These are phyloP conservation scores for Glycyrrhiza uralensis DNA, from an alignment of 306 rosid species.

Conservation along the genomic window DNA sequence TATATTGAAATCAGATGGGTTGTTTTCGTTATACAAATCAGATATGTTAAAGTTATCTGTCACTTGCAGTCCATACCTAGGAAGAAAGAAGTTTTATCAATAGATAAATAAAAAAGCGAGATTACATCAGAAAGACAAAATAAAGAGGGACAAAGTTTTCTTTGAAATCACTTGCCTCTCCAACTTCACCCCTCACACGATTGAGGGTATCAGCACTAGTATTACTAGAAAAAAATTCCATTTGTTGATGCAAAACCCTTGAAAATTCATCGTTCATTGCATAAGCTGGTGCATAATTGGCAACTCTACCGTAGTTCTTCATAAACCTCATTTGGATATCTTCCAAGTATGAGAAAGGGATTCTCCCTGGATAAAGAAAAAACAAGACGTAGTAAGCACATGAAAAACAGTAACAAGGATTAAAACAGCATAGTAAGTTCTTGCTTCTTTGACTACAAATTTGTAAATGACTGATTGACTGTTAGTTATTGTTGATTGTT, in stretches of 20 bases:
- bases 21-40: neutral
- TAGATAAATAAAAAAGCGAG: conserved; percentile 7
- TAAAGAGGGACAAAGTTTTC: neutral
- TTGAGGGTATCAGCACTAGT: conserved; percentile 81
- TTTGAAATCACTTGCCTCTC: conserved; percentile 73
- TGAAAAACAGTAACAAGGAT: neutral
- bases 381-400: conserved; percentile 11
- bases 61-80: neutral
- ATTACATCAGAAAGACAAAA: conserved; percentile 15
- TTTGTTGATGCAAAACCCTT: conserved; percentile 95
- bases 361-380: conserved; percentile 66
- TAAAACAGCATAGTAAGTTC: neutral
- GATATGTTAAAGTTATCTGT: conserved; percentile 4
- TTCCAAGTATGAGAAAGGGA: conserved; percentile 93
- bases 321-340: conserved; percentile 97
- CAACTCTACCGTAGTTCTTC: conserved; percentile 94
- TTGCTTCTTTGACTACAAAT: neutral
- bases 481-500: neutral
- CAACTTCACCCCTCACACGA: conserved; percentile 91
- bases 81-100: conserved; percentile 3
- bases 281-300: conserved; percentile 83
- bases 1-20: neutral
- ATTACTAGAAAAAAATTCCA: conserved; percentile 93
- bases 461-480: neutral
- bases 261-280: conserved; percentile 99